A percentile compares a stretch with the other conserved stretches of the same genome.
phyloP scores from a whole-genome alignment of 2,329 filamentous ascomycete species.

The Fusarium sp. region DNA sequence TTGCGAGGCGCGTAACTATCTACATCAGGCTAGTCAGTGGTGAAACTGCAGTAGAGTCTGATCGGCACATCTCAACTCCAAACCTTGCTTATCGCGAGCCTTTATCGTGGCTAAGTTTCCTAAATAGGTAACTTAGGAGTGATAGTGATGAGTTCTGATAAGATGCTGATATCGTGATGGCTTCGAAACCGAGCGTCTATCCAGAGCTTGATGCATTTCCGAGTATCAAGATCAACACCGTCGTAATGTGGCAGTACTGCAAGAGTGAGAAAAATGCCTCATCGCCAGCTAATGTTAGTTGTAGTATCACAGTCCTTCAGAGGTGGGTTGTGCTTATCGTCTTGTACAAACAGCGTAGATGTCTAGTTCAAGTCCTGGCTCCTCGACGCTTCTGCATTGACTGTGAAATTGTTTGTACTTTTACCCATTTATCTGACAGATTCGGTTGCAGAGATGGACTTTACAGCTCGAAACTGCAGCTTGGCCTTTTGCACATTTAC shows the following conservation, averaged over 20 bases:
- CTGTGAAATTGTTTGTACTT: neutral
- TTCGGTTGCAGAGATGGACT: neutral
- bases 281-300: too few species aligned
- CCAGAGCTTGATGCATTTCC: neutral
- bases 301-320: too few species aligned
- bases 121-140: constrained; percentile 14
- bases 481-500: neutral
- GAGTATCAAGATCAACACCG: neutral
- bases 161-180: neutral
- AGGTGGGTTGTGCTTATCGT: constrained; percentile 8
- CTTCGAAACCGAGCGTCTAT: neutral
- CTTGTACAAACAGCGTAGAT: too few species aligned
- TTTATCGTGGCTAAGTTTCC: constrained; percentile 43
- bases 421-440: neutral
- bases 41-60: neutral
- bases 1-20: constrained; percentile 34
- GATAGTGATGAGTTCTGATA: constrained; percentile 19
- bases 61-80: constrained; percentile 18
- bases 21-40: constrained; percentile 24
- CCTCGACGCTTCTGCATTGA: neutral
- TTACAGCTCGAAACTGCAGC: neutral
- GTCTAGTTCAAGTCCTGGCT: neutral
- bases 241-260: neutral
- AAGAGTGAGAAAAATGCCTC: neutral
- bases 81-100: neutral